phyloP scores from a whole-genome alignment of 371 early-diverging fungal species.

The Zopfochytrium polystomum region DNA sequence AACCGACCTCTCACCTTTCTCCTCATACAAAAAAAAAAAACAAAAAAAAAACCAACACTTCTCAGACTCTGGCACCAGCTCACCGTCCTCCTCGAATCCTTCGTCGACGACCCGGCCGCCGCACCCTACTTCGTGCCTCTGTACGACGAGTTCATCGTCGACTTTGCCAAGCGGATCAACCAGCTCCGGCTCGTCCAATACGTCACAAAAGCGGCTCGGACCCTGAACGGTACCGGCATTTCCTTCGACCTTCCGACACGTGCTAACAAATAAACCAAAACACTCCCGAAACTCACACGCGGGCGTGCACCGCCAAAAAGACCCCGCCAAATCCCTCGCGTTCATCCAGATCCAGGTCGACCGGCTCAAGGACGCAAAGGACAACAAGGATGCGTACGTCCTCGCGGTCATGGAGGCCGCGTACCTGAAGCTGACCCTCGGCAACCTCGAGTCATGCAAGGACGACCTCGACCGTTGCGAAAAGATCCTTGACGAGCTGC shows the following conservation, averaged over 20 bases:
- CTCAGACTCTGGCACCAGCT: slow-evolving; percentile 98
- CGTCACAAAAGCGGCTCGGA: slow-evolving; percentile 70
- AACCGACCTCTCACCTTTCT: too few relatives aligned
- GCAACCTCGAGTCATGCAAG: slow-evolving; percentile 76
- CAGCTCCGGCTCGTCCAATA: slow-evolving; percentile 81
- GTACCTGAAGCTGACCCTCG: slow-evolving; percentile 68
- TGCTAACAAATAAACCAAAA: too few relatives aligned
- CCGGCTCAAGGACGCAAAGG: slow-evolving; percentile 32
- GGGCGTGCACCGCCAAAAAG: slow-evolving; percentile 12
- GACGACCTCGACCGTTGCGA: slow-evolving; percentile 81
- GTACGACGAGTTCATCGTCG: slow-evolving; percentile 84
- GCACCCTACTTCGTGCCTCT: slow-evolving; percentile 73
- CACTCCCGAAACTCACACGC: too few relatives aligned
- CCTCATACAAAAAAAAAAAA: too few relatives aligned
- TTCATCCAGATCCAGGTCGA: slow-evolving; percentile 37
- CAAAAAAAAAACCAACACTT: too few relatives aligned
- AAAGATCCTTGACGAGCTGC: slow-evolving; percentile 74
- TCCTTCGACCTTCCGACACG: slow-evolving; percentile 9
- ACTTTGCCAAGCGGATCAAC: slow-evolving; percentile 92
- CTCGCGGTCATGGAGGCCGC: slow-evolving; percentile 85
- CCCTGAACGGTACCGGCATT: slow-evolving; percentile 61
- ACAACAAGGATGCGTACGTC: slow-evolving; percentile 73
- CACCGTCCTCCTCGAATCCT: slow-evolving; percentile 72
- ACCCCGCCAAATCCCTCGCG: slow-evolving; percentile 40
- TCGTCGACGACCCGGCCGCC: slow-evolving; percentile 74